These are phyloP conservation scores for Colletotrichum spinosum DNA, from an alignment of 2,329 filamentous ascomycete genomes.

Conservation along the genomic window DNA sequence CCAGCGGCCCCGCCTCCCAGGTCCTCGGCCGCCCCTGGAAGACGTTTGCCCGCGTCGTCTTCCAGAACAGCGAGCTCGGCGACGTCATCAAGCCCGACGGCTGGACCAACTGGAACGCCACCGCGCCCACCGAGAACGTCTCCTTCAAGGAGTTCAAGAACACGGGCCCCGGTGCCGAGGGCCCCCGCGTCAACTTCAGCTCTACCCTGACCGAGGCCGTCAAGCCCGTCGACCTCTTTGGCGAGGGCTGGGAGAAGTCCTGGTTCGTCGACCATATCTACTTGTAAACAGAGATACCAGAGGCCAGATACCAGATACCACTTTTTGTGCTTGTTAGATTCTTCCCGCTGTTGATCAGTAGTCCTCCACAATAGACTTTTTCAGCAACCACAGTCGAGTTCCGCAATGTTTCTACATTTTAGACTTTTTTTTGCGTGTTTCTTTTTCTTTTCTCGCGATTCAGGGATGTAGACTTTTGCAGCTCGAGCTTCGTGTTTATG, in stretches of 20 bases:
- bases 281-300: background rate
- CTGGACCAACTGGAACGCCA: constrained; percentile 59
- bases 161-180: constrained; percentile 58
- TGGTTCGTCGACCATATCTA: constrained; percentile 35
- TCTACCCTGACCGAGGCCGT: constrained; percentile 17
- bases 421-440: no score
- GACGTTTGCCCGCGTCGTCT: constrained; percentile 60
- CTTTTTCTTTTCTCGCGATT: no score
- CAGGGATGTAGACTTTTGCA: no score
- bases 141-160: constrained; percentile 65
- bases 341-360: background rate
- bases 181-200: constrained; percentile 17
- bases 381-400: no score
- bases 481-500: no score
- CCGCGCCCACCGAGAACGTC: constrained; percentile 56
- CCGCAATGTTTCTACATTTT: no score
- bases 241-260: constrained; percentile 27
- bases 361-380: no score
- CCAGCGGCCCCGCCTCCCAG: constrained; percentile 48
- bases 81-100: constrained; percentile 63
- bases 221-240: constrained; percentile 6
- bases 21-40: constrained; percentile 67
- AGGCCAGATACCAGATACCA: background rate
- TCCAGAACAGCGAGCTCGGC: constrained; percentile 59
- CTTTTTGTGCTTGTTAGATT: background rate